Base-by-base conservation (phyloP, 495 filamentous ascomycete genomes). In the Aspergillus biplanus region DNA sequence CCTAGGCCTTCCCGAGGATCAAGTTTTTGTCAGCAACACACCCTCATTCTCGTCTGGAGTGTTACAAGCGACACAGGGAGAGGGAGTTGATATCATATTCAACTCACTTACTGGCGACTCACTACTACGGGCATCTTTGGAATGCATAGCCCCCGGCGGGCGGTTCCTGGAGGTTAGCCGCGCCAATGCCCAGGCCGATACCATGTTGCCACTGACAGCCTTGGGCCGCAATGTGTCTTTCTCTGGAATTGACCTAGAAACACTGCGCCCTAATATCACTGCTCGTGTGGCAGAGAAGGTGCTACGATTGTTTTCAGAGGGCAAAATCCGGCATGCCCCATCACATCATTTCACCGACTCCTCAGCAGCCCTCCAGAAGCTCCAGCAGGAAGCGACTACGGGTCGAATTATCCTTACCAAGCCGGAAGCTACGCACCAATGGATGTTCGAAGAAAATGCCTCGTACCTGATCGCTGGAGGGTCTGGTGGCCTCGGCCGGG, bases 401-500 rank as follows among this genome's bases (percentile, higher is more conserved):
- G 53, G 53, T 56, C 53, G 53, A 34, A 37, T 56, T 34, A 27
- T 21, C 33, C 34, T 56, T 31, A 37, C 33, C 9, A n/a, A 35
- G 16, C 18, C 46, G 39, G n/a, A n/a, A n/a, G 18, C 8, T 16
- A 49, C 3, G 46, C 12, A 21, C 46, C 3, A 3, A 11, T 63
- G 52, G 15, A 21, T 33, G 2, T 65, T 74, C 31, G 16, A 50
- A 5, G 5, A 13, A 8, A 39, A 71, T 27, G 63, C 65, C 5
- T 65, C 70, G 1, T 80, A 78, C 59, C n/a, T 80, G 2, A 67
- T 80, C 31, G 72, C 68, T 7, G 77, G 75, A 2, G 75, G 77
- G 2, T 52, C 66, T 9, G 75, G 77, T 0, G 77, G 74, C 0
- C 34, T 78, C 6, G 77, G 77, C 6, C 49, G 69, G 6, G 61